These are phyloP conservation scores for Gossypium thurberi DNA, from an alignment of 345 rosid genomes.

Conservation along the genomic window DNA sequence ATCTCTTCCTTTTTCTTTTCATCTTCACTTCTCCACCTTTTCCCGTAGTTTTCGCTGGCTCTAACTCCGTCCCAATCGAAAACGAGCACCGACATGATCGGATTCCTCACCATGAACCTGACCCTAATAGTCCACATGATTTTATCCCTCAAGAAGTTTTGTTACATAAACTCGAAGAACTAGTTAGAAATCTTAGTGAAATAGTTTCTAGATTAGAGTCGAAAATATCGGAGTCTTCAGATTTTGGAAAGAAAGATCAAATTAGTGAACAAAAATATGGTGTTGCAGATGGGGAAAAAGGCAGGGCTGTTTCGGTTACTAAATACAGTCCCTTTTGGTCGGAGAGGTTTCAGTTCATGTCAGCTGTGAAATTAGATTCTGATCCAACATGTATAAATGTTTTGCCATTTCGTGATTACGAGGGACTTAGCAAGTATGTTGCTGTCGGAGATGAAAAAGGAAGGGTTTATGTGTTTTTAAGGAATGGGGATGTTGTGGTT, in stretches of 20 bases:
- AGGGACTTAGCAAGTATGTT: constrained; percentile 79
- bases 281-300: constrained; percentile 34
- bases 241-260: constrained; percentile 15
- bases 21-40: constrained; percentile 24
- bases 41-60: constrained; percentile 17
- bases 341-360: constrained; percentile 75
- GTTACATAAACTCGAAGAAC: constrained; percentile 59
- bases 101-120: constrained; percentile 10
- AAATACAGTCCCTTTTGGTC: constrained; percentile 82
- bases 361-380: constrained; percentile 75
- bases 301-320: constrained; percentile 42
- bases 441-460: constrained; percentile 88
- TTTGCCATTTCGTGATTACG: constrained; percentile 71
- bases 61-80: constrained; percentile 30
- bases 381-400: constrained; percentile 60
- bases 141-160: constrained; percentile 31
- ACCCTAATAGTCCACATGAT: constrained; percentile 16
- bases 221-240: constrained; percentile 34
- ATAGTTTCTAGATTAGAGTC: constrained; percentile 60
- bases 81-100: constrained; percentile 19
- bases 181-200: constrained; percentile 66
- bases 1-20: constrained; percentile 36
- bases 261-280: constrained; percentile 1
- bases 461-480: constrained; percentile 55
- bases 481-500: constrained; percentile 73